Evolutionary conservation across 2,329 filamentous ascomycete species (phyloP), one percentile per base, ranked within the genome.

Genomic region (Fonsecaea erecta): DNA sequence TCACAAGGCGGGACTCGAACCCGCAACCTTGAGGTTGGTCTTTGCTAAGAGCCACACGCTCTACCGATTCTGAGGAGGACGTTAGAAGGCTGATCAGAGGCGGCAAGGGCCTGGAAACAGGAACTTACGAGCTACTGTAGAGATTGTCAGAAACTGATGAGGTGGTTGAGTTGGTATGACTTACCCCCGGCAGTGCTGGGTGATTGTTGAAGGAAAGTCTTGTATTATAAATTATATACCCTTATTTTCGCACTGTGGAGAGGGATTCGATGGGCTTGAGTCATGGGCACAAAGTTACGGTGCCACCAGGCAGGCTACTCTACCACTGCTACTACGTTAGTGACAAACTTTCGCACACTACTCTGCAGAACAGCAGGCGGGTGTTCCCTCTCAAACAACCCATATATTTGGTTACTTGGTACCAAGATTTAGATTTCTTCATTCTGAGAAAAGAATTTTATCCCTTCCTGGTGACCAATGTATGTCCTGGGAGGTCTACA

Each of bases 31-130:
- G 55, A 58, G 55, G 55, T 58, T 58, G 55, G 55, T 46, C 37
- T 48, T 58, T 48, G 37, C 14, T 80, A 82, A 81, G 78, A 82
- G 78, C 79, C 80, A 80, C 80, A 82, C 76, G 77, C 77, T 78
- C 77, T 81, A 78, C 75, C 80, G 78, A 82, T 82, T 82, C 40
- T 46, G 40, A 21, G 11, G 40, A 3, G 52, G 89, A 85, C 11
- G 40, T 46, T 46, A 46, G 40, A 7, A 24, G n/a, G 40, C 40
- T 46, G 40, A 2, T 46, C 18, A 18, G 32, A 34, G 18, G 40
- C 18, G 2, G 7, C 8, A 8, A 46, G 9, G 40, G 9, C 18
- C 18, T 21, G 8, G 40, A 24, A 46, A 11, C 1, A 40, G 40
- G 18, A 21, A 46, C 40, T 46, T 46, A 46, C 40, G 40, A 46